phyloP scores from a whole-genome alignment of 164 flowering plant genomes.

The Euptelea pleiosperma region DNA sequence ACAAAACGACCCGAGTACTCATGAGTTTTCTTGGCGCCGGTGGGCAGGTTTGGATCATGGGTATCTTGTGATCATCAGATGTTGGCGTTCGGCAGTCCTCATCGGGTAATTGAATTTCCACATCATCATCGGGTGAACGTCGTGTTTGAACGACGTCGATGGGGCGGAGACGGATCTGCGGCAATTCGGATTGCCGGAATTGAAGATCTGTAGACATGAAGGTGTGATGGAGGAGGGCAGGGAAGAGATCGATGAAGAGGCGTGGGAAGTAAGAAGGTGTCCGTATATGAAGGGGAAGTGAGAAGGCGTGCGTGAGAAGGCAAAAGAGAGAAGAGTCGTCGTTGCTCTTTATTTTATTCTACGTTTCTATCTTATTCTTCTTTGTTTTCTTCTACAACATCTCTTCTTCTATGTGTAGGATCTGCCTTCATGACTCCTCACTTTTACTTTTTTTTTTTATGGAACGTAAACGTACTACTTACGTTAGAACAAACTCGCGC shows the following conservation, averaged over 20 bases:
- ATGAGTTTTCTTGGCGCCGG: constrained; percentile 33
- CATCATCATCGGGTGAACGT: neutral
- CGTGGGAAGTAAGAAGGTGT: neutral
- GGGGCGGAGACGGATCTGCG: constrained; percentile 9
- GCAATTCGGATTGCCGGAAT: constrained; percentile 12
- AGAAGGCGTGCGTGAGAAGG: neutral
- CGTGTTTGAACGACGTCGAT: constrained; percentile 3
- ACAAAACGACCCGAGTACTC: neutral
- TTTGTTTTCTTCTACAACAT: neutral
- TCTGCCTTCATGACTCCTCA: no score
- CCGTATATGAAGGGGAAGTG: neutral
- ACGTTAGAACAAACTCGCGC: no score
- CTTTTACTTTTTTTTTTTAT: no score
- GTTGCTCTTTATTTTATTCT: no score
- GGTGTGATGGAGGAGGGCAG: neutral
- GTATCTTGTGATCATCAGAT: constrained; percentile 25
- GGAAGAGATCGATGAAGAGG: neutral
- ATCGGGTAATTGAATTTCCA: no score
- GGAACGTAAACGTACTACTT: no score
- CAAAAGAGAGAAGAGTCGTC: no score
- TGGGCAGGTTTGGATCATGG: constrained; percentile 27
- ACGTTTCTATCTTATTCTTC: no score
- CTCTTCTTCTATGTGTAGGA: neutral
- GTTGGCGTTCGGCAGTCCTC: constrained; percentile 27
- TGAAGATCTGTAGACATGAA: constrained; percentile 34